A percentile compares a stretch with the other conserved stretches of the same genome.
phyloP scores from a whole-genome alignment of 2,329 filamentous ascomycete species.

The Neopestalotiopsis sp. region DNA sequence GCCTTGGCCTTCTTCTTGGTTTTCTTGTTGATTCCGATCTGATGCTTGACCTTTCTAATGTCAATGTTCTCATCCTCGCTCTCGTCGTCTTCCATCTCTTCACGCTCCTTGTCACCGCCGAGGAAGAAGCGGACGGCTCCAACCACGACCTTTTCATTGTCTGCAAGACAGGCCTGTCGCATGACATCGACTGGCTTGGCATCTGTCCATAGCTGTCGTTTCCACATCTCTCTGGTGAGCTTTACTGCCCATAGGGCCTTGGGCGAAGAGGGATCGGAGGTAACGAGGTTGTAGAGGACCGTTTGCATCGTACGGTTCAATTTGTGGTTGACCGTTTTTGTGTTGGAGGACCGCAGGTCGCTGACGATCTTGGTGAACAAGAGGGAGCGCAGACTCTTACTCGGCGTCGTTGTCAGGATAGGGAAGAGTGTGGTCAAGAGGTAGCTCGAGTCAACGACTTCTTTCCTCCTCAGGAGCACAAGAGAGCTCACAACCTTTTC shows the following conservation, averaged over 20 bases:
- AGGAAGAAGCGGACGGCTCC: constrained; percentile 94
- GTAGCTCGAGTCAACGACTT: constrained; percentile 83
- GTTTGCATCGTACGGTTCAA: constrained; percentile 94
- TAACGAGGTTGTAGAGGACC: constrained; percentile 88
- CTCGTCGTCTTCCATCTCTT: constrained; percentile 88
- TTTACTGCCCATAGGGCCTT: constrained; percentile 97
- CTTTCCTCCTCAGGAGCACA: constrained; percentile 86
- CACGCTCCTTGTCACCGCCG: constrained; percentile 92
- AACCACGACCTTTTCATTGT: constrained; percentile 90
- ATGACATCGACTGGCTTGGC: constrained; percentile 89
- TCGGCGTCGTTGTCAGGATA: constrained; percentile 87
- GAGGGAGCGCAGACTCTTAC: constrained; percentile 83
- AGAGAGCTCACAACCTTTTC: constrained; percentile 95
- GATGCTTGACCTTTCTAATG: constrained; percentile 81
- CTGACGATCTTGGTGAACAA: constrained; percentile 87
- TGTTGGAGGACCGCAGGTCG: constrained; percentile 86
- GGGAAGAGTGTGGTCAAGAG: constrained; percentile 93
- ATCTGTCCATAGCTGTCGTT: constrained; percentile 94
- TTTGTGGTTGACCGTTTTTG: constrained; percentile 86
- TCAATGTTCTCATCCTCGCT: constrained; percentile 82
- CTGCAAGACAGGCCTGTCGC: constrained; percentile 87
- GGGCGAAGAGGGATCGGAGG: constrained; percentile 80
- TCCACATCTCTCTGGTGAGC: constrained; percentile 91
- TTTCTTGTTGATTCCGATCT: constrained; percentile 94
- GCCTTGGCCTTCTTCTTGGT: constrained; percentile 83